These are phyloP conservation scores for Saccharomycopsis guyanensis DNA, from an alignment of 805 yeast genomes.

Conservation along the genomic window DNA sequence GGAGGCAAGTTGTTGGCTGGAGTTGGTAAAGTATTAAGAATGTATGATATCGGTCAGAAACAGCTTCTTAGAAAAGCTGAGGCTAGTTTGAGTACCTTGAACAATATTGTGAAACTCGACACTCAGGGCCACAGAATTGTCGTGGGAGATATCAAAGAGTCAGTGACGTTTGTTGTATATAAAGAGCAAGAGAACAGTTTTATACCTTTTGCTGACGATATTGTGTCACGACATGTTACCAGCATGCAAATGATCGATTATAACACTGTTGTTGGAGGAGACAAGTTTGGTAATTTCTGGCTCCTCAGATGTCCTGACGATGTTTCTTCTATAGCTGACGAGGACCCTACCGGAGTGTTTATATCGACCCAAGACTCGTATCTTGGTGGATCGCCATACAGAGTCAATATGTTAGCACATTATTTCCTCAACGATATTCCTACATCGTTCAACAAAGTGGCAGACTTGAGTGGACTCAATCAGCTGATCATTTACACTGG, in stretches of 20 bases:
- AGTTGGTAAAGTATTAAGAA: conserved; percentile 40
- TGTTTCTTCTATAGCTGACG: conserved; percentile 41
- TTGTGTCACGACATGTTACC: conserved; percentile 59
- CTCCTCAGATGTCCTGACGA: conserved; percentile 54
- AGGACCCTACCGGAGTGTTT: conserved; percentile 39
- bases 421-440: conserved; percentile 66
- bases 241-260: conserved; percentile 55
- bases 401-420: conserved; percentile 46
- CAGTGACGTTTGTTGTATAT: conserved; percentile 51
- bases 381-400: conserved; percentile 46
- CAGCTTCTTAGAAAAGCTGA: conserved; percentile 69
- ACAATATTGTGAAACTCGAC: conserved; percentile 46
- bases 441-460: conserved; percentile 48
- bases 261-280: conserved; percentile 76
- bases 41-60: conserved; percentile 70
- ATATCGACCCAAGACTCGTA: conserved; percentile 28
- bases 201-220: conserved; percentile 62
- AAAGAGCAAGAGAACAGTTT: conserved; percentile 44
- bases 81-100: conserved; percentile 35
- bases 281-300: conserved; percentile 76
- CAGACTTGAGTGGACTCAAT: conserved; percentile 45
- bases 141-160: conserved; percentile 64
- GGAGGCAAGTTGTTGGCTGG: conserved; percentile 58
- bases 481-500: conserved; percentile 68
- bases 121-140: conserved; percentile 53